Base-by-base conservation (phyloP, 495 filamentous ascomycete genomes). In the Xylaria bambusicola region DNA sequence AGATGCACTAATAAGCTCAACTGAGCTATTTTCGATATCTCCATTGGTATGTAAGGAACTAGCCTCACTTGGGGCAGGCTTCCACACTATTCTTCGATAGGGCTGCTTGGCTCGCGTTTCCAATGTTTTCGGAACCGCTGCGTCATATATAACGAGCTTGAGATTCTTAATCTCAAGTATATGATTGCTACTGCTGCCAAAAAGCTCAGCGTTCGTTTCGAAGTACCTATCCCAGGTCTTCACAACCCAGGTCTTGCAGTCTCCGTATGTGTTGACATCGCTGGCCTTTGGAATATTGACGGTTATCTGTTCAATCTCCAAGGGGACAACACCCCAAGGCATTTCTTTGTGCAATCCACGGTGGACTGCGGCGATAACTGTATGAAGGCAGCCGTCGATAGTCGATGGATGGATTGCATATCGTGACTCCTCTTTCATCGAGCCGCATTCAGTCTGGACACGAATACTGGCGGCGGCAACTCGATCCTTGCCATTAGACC, bases 321-420 rank as follows among this genome's bases (percentile, higher is more conserved):
- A 42, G 29, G 59, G 51, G 6, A 61, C 36, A 17, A 56, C 51
- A 48, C 41, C 51, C 52, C 59, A 61, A 15, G 42, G 51, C 59
- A 56, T 56, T 20, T 61, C 50, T 12, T 54, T 56, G 18, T 55
- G 44, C 17, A 51, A 50, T 7, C 58, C 58, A 13, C 50, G 50
- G 42, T 61, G 40, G 40, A 61, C 49, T 17, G 59, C 46, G 15
- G 61, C 49, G 38, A 69, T 57, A 45, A 40, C 52, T 2, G 50
- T 36, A 18, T 64, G 64, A 9, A 75, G 54, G 24, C 66, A 55
- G 18, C 62, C 54, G 53, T 74, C 73, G 1, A 76, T 63, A 9
- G 71, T 71, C 1, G 71, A 64, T 3, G 79, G 79, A 56, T 82
- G 77, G 10, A 80, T 58, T 3, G 77, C 31, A 54, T 71, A 73